Conservation (phyloP, 2,329 filamentous ascomycete genomes). For the Microdochium trichocladiopsis region DNA sequence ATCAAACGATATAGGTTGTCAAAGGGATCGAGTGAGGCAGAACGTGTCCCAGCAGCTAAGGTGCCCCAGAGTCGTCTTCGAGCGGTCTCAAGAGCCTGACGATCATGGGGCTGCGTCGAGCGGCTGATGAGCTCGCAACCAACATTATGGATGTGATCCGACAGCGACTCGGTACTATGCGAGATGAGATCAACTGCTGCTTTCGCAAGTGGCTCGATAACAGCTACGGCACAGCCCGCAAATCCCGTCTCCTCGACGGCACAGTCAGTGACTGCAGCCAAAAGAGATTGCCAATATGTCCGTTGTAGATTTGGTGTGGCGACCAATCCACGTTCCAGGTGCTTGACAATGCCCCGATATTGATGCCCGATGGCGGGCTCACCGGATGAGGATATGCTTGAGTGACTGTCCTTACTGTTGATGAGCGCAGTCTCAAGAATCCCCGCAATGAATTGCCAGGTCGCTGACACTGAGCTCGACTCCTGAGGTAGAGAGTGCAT, state of each 20-base stretch:
- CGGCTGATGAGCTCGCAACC: constrained; percentile 34
- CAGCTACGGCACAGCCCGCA: constrained; percentile 54
- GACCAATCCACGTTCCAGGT: constrained; percentile 57
- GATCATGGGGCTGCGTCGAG: constrained; percentile 50
- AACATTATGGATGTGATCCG: constrained; percentile 23
- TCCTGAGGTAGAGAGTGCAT: constrained; percentile 40
- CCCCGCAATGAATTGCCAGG: constrained; percentile 44
- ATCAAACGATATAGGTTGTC: constrained; percentile 58
- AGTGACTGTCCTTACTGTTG: constrained; percentile 26
- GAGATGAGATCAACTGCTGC: constrained; percentile 31
- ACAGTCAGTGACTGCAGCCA: constrained; percentile 47
- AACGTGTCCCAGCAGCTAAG: constrained; percentile 28
- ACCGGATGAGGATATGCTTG: constrained; percentile 28
- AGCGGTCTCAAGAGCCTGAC: constrained; percentile 57
- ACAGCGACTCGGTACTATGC: constrained; percentile 8
- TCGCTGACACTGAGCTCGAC: constrained; percentile 35
- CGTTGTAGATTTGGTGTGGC: constrained; percentile 39
- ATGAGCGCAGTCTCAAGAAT: constrained; percentile 35
- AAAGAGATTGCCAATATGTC: constrained; percentile 44
- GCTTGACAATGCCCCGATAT: constrained; percentile 60
- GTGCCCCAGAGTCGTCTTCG: constrained; percentile 62
- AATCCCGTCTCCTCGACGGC: constrained; percentile 60
- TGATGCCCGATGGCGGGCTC: constrained; percentile 54
- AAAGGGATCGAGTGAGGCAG: constrained; percentile 51
- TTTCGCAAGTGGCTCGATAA: constrained; percentile 66